phyloP scores from a whole-genome alignment of 164 flowering plant species.

The Aristolochia contorta region DNA sequence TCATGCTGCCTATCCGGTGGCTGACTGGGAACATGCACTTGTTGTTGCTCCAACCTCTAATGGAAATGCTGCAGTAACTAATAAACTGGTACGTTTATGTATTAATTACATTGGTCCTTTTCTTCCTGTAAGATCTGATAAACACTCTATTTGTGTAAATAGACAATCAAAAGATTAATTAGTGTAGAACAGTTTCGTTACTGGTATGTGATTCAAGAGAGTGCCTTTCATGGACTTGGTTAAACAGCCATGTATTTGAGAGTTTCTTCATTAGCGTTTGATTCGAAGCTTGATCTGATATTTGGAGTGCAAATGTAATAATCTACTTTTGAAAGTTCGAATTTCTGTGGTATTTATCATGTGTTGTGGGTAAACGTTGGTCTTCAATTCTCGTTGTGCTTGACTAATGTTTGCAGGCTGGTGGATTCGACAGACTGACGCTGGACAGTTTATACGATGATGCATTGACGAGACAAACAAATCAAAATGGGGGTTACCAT shows the following conservation, averaged over 20 bases:
- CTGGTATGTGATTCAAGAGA: too few species aligned
- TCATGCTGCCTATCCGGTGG: slow-evolving; percentile 40
- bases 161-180: too few species aligned
- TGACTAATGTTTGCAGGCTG: slow-evolving; percentile 20
- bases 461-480: slow-evolving; percentile 17
- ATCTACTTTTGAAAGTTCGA: too few species aligned
- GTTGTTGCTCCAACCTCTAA: slow-evolving; percentile 86
- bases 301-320: too few species aligned
- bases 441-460: slow-evolving; percentile 34
- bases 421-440: slow-evolving; percentile 28
- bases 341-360: too few species aligned
- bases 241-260: too few species aligned
- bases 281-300: too few species aligned
- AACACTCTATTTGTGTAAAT: too few species aligned
- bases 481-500: slow-evolving; percentile 13
- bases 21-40: slow-evolving; percentile 93
- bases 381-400: background rate
- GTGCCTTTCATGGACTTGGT: too few species aligned
- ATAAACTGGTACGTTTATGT: slow-evolving; percentile 51
- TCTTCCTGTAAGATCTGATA: too few species aligned
- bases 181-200: too few species aligned
- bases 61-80: slow-evolving; percentile 46
- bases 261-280: too few species aligned
- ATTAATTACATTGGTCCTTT: background rate
- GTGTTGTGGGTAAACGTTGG: background rate